Base-by-base conservation (phyloP, 2,329 filamentous ascomycete species). In the Stachybotrys chartarum region DNA sequence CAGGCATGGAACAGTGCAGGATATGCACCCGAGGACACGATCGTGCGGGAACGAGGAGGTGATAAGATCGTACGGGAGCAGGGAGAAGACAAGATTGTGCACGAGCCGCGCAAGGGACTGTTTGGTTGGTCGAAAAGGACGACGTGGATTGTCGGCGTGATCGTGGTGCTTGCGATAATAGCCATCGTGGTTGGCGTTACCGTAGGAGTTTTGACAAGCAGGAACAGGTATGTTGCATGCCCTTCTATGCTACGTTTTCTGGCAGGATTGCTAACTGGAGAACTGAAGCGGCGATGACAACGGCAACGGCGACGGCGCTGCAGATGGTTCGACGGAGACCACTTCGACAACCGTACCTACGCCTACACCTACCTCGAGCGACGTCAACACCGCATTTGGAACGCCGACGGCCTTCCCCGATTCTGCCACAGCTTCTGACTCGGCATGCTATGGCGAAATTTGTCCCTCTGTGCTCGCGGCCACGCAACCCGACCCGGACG, bases 371-470 rank as follows among this genome's bases (percentile, higher is more conserved):
- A 35, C 30, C 42, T 18, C n/a, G 4, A n/a, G 35, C 14, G 14
- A 39, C 46, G 30, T 8, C 31, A n/a, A 54, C 52, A 7, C 53
- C 7, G 42, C 18, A 46, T 54, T 54, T 24, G 53, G 53, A n/a
- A 54, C 31, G 30, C 53, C 53, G 11, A 54, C 48, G 7, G 4
- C 30, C 5, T 51, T 54, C 16, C 47, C 53, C 47, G 5, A 12
- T 5, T n/a, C 16, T n/a, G 17, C 32, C 5, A 50, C 5, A 11
- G 53, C n/a, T 12, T 54, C 53, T 5, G 35, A 51, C 17, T 54
- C 53, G 5, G 32, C 47, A 12, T 54, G 53, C 48, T 11, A 30
- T n/a, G 18, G 42, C 10, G 49, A 24, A 35, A 30, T 31, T 12
- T 54, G 53, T 18, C 39, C 53, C 16, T 16, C 47, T 1, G 30